Conservation (phyloP, 768 basidiomycete genomes). For the Leucocoprinus leucothites region DNA sequence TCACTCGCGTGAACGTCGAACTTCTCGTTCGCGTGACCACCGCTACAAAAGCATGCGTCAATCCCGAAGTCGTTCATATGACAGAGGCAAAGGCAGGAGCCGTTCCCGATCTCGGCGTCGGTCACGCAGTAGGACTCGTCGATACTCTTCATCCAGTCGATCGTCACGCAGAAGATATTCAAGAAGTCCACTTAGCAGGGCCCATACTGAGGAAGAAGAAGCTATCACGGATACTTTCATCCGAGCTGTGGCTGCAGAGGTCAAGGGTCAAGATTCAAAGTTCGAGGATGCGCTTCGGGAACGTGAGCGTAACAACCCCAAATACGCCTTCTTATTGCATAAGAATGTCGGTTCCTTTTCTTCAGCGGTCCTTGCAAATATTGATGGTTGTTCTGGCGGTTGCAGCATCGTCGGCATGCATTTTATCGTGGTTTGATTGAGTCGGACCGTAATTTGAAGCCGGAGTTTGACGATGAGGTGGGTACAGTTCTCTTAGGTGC, state of each 20-base stretch:
- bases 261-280: constrained; percentile 73
- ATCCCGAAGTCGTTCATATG: constrained; percentile 47
- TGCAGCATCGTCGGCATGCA: constrained; percentile 67
- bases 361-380: constrained; percentile 6
- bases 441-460: constrained; percentile 47
- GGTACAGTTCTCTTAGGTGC: constrained; percentile 10
- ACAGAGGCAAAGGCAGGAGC: constrained; percentile 37
- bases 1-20: constrained; percentile 37
- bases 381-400: neutral
- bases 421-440: constrained; percentile 70
- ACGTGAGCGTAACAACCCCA: constrained; percentile 76
- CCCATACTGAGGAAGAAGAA: constrained; percentile 53
- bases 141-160: constrained; percentile 35
- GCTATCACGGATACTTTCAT: constrained; percentile 84
- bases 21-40: constrained; percentile 35
- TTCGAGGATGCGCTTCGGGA: constrained; percentile 76
- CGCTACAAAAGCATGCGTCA: constrained; percentile 39
- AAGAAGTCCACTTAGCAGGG: constrained; percentile 45
- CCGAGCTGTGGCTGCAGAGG: constrained; percentile 79
- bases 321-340: constrained; percentile 73
- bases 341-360: constrained; percentile 41
- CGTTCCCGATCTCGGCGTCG: constrained; percentile 36
- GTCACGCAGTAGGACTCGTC: constrained; percentile 31
- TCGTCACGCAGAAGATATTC: constrained; percentile 48
- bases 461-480: constrained; percentile 83